A percentile compares a stretch with the other conserved stretches of the same genome.
phyloP scores from a whole-genome alignment of 345 rosid species.

The Citrus unshiu region DNA sequence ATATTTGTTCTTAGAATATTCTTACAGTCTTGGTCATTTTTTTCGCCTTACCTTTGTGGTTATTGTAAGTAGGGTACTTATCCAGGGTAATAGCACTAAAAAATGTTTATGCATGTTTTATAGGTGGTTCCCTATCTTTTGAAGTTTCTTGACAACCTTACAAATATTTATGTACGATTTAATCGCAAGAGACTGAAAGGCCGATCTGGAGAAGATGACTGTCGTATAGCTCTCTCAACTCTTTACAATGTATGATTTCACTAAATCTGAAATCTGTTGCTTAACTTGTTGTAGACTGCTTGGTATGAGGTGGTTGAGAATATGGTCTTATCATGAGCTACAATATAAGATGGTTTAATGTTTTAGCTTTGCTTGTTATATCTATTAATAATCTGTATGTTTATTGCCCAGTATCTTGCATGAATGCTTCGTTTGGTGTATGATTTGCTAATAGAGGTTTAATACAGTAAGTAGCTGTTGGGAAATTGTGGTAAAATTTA shows the following conservation, averaged over 20 bases:
- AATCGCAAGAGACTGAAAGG: conserved; percentile 98
- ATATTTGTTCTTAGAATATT: not conserved
- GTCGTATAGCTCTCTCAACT: conserved; percentile 84
- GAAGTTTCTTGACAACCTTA: conserved; percentile 92
- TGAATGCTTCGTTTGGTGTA: not conserved
- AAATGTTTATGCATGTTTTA: not conserved
- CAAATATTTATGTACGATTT: conserved; percentile 93
- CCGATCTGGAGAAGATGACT: conserved; percentile 88
- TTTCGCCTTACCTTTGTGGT: not conserved
- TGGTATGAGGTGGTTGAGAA: not conserved
- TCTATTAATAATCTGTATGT: not conserved
- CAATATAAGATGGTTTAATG: not conserved
- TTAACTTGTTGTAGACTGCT: not conserved
- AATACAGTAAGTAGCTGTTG: not conserved
- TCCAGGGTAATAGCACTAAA: not conserved
- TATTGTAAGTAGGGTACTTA: not conserved
- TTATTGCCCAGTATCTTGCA: not conserved
- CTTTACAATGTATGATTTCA: conserved; percentile 67
- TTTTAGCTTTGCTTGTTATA: not conserved
- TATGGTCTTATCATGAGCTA: too few relatives aligned
- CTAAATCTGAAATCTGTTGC: conserved; percentile 7
- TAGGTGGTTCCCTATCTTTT: conserved; percentile 96
- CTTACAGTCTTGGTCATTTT: not conserved
- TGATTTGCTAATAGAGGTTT: not conserved
- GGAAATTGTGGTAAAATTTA: not conserved